Conservation (phyloP, 139 green algal species). For the Nannochloris sp. region DNA sequence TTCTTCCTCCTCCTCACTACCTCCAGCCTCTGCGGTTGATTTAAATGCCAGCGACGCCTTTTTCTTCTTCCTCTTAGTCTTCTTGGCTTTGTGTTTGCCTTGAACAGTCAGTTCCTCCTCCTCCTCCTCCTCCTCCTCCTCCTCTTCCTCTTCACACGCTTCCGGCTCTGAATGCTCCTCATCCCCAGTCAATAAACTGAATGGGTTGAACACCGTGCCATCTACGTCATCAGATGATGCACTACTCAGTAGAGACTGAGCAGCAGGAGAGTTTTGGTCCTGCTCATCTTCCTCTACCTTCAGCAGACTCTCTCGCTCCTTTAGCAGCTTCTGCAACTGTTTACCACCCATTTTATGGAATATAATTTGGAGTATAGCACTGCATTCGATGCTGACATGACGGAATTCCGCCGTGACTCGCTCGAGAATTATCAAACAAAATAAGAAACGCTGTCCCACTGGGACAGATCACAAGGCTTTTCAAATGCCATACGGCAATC, state of each 20-base stretch:
- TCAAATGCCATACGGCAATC: too few species aligned
- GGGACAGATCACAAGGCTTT: too few species aligned
- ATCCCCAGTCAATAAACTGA: slow-evolving; percentile 53
- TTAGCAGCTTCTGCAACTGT: slow-evolving; percentile 13
- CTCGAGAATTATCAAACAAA: too few species aligned
- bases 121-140: too few species aligned
- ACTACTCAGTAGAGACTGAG: not conserved
- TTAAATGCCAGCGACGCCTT: too few species aligned
- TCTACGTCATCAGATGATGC: not conserved
- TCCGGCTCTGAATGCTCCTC: not conserved
- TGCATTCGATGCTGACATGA: too few species aligned
- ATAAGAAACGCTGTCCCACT: too few species aligned
- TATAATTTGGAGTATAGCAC: too few species aligned
- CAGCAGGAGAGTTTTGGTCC: too few species aligned
- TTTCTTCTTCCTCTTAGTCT: slow-evolving; percentile 1
- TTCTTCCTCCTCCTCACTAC: slow-evolving; percentile 21
- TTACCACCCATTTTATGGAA: slow-evolving; percentile 14
- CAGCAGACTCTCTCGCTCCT: not conserved
- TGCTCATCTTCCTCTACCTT: not conserved
- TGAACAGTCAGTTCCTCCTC: not conserved
- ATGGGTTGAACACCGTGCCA: slow-evolving; percentile 52
- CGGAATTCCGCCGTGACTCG: too few species aligned
- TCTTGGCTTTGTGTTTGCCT: not conserved
- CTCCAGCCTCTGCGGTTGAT: slow-evolving; percentile 3
- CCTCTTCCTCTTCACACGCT: not conserved